These are phyloP conservation scores for Apiospora pterosperma DNA, from an alignment of 2,329 filamentous ascomycete species.

Conservation along the genomic window DNA sequence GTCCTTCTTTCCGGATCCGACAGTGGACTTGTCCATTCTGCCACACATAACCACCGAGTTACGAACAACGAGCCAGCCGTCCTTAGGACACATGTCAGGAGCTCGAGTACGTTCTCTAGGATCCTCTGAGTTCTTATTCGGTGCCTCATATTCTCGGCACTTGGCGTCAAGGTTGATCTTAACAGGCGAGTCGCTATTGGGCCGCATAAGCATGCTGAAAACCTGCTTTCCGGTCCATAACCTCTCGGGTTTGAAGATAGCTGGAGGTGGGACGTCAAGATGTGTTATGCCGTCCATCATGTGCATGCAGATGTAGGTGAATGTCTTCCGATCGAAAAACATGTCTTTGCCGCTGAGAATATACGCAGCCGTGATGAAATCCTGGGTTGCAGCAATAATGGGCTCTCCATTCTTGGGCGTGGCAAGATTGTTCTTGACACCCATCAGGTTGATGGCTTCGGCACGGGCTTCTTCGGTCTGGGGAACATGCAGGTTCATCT, in stretches of 20 bases:
- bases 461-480: conserved; percentile 96
- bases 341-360: conserved; percentile 87
- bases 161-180: conserved; percentile 91
- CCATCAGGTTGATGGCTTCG: conserved; percentile 95
- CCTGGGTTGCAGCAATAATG: conserved; percentile 97
- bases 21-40: conserved; percentile 94
- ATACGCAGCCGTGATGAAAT: conserved; percentile 96
- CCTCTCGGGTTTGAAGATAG: conserved; percentile 78
- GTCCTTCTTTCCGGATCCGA: conserved; percentile 97
- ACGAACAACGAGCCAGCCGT: conserved; percentile 87
- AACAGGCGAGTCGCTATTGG: conserved; percentile 79
- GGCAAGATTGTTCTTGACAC: conserved; percentile 91
- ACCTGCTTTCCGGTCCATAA: conserved; percentile 98
- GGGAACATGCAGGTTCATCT: conserved; percentile 98
- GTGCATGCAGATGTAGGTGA: conserved; percentile 85
- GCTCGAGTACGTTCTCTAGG: conserved; percentile 39
- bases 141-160: conserved; percentile 67
- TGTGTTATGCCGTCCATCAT: conserved; percentile 82
- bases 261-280: conserved; percentile 82
- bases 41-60: conserved; percentile 98
- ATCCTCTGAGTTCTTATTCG: conserved; percentile 49
- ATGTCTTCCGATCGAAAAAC: conserved; percentile 86
- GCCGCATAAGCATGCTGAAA: conserved; percentile 87
- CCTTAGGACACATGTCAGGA: conserved; percentile 78
- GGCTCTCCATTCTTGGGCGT: conserved; percentile 98